Percentiles rank a stretch among this genome's conserved stretches.
Conservation (phyloP, 495 filamentous ascomycete species). For the Alectoria sarmentosa region DNA sequence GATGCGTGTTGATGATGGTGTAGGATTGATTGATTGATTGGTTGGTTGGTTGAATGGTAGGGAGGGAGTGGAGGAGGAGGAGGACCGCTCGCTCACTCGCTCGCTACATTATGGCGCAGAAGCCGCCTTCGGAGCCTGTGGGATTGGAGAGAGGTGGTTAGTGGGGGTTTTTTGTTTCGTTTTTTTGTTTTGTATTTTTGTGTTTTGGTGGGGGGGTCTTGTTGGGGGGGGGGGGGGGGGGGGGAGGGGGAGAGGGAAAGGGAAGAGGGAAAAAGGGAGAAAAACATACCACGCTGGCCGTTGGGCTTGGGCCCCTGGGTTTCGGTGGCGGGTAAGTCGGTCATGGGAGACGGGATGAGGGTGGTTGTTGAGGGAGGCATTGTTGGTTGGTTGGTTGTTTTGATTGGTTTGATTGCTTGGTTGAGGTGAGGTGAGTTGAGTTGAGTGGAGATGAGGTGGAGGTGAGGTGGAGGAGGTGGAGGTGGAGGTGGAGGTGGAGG, state of each 20-base stretch:
- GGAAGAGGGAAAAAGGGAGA: background rate
- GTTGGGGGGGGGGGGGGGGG: background rate
- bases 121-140: slow-evolving; percentile 10
- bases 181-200: no score
- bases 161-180: no score
- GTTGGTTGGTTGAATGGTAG: background rate
- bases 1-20: background rate
- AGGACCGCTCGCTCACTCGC: no score
- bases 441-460: background rate
- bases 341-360: background rate
- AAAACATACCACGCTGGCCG: slow-evolving; percentile 11
- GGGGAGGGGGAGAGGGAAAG: background rate
- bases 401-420: background rate
- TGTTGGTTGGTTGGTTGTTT: background rate
- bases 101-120: slow-evolving; percentile 23
- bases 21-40: background rate
- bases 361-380: slow-evolving; percentile 10
- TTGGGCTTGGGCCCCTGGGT: slow-evolving; percentile 11
- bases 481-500: no score
- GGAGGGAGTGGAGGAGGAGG: no score
- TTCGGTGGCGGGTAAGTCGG: background rate
- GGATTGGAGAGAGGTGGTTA: background rate
- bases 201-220: background rate
- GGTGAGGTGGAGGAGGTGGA: no score
- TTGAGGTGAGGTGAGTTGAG: background rate